Conservation (phyloP, 257 asterid species). For the Rubia yunnanensis region DNA sequence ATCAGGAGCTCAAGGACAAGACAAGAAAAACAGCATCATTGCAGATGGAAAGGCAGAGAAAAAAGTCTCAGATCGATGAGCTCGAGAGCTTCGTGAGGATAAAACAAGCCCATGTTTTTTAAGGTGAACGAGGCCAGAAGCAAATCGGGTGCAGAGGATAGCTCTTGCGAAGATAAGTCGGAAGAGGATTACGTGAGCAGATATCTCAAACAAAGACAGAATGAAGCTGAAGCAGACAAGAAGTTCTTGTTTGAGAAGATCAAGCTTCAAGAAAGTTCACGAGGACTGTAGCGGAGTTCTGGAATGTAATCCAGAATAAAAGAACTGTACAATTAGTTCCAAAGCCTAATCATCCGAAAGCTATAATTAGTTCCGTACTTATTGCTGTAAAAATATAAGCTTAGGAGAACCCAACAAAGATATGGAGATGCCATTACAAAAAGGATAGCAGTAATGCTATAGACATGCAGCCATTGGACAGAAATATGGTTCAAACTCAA, state of each 20-base stretch:
- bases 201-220: constrained; percentile 81
- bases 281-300: constrained; percentile 53
- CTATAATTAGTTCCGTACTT: no score
- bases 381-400: no score
- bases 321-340: no score
- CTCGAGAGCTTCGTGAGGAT: constrained; percentile 81
- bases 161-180: constrained; percentile 72
- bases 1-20: constrained; percentile 86
- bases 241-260: constrained; percentile 75
- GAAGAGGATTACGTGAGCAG: constrained; percentile 87
- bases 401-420: no score
- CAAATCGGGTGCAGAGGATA: constrained; percentile 79
- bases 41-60: constrained; percentile 75
- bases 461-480: no score
- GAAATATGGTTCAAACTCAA: no score
- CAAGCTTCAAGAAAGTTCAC: constrained; percentile 76
- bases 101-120: constrained; percentile 73
- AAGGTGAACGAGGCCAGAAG: constrained; percentile 93
- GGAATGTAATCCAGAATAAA: constrained; percentile 67
- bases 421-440: no score
- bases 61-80: constrained; percentile 76
- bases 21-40: constrained; percentile 63
- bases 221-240: constrained; percentile 95
- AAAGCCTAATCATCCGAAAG: no score
- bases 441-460: no score